A percentile compares a stretch with the other conserved stretches of the same genome.
phyloP scores from a whole-genome alignment of 192 early-diverging fungal genomes.

The Coemansia reversa region DNA sequence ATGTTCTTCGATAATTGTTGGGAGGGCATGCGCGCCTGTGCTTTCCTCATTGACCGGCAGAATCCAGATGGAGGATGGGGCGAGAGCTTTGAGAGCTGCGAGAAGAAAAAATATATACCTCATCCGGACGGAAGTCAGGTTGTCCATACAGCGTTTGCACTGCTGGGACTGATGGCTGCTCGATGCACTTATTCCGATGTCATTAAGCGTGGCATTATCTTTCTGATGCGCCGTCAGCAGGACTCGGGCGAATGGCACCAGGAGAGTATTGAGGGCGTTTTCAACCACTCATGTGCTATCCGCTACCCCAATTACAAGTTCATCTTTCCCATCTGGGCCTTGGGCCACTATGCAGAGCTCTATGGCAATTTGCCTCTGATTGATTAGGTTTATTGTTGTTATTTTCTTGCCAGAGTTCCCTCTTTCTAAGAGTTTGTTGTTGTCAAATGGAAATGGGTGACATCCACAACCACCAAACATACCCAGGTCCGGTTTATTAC shows the following conservation, averaged over 20 bases:
- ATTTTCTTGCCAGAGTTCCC: not conserved
- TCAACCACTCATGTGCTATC: conserved; percentile 87
- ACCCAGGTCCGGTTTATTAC: not conserved
- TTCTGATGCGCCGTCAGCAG: conserved; percentile 85
- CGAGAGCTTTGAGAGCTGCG: conserved; percentile 79
- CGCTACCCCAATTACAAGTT: conserved; percentile 96
- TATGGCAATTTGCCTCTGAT: conserved; percentile 62
- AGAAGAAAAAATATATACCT: conserved; percentile 41
- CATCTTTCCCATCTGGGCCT: conserved; percentile 87
- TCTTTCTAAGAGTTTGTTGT: not conserved
- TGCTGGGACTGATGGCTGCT: conserved; percentile 88
- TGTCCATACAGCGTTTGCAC: conserved; percentile 85
- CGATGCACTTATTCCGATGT: conserved; percentile 72
- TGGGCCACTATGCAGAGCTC: conserved; percentile 75
- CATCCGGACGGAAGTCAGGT: conserved; percentile 76
- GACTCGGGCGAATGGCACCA: conserved; percentile 94
- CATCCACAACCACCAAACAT: not conserved
- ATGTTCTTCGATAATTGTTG: conserved; percentile 79
- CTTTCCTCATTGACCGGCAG: conserved; percentile 90
- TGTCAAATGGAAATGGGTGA: not conserved
- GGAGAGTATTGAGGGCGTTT: conserved; percentile 97
- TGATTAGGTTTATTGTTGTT: conserved; percentile 9
- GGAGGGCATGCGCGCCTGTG: conserved; percentile 73
- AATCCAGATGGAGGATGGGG: conserved; percentile 95
- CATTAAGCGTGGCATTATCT: conserved; percentile 61